A percentile compares a stretch with the other conserved stretches of the same genome.
Conservation (phyloP, 306 rosid genomes). For the Canavalia ensiformis region DNA sequence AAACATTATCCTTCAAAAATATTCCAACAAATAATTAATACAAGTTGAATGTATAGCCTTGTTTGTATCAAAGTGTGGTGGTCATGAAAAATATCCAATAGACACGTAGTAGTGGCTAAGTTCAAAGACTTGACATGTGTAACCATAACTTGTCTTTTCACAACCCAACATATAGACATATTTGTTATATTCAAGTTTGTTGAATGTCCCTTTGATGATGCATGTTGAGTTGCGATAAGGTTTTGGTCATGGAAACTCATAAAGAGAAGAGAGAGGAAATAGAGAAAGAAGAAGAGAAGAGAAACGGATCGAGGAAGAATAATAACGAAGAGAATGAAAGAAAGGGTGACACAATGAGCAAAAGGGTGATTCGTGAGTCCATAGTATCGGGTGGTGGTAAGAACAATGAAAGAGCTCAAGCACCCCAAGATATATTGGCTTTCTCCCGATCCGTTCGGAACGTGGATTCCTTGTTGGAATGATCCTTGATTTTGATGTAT, state of each 20-base stretch:
- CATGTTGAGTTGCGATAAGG: background rate
- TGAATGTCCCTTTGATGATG: background rate
- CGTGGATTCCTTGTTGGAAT: slow-evolving; percentile 38
- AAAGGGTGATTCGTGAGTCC: slow-evolving; percentile 52
- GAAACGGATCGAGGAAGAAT: background rate
- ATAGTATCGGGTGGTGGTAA: slow-evolving; percentile 4
- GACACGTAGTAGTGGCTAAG: background rate
- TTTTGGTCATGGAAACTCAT: slow-evolving; percentile 57
- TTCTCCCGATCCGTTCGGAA: slow-evolving; percentile 59
- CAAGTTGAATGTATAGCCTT: no score
- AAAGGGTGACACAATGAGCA: slow-evolving; percentile 37
- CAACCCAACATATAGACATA: background rate
- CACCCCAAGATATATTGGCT: slow-evolving; percentile 57
- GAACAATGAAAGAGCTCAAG: slow-evolving; percentile 28
- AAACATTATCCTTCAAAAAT: no score
- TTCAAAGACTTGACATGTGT: background rate
- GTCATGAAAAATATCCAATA: no score
- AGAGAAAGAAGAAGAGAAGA: slow-evolving; percentile 23
- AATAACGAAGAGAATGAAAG: background rate
- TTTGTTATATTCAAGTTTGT: background rate
- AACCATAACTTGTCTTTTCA: background rate
- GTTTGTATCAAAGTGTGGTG: background rate
- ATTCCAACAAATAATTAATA: no score
- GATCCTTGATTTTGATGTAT: background rate
- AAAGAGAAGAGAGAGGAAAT: slow-evolving; percentile 52